Percentiles rank a stretch among this genome's conserved stretches.
Conservation (phyloP, 2,329 filamentous ascomycete species). For the Hypoxylon sp. region DNA sequence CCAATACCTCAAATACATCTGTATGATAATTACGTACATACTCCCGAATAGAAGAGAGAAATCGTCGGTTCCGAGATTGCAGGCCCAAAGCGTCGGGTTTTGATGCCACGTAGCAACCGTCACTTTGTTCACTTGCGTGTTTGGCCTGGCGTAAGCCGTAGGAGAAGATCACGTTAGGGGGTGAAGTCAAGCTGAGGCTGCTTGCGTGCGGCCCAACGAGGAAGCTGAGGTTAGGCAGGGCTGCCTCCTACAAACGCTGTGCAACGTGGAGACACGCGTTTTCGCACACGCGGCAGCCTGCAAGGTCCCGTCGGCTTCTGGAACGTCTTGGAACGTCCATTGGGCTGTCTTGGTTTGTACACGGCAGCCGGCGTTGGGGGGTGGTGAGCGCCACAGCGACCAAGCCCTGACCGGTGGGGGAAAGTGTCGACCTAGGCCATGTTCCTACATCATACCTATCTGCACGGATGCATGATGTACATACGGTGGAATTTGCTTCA, state of each 20-base stretch:
- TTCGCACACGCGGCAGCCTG: slow-evolving; percentile 44
- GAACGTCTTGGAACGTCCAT: slow-evolving; percentile 43
- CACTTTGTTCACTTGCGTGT: slow-evolving; percentile 19
- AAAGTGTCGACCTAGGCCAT: slow-evolving; percentile 4
- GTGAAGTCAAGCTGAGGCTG: slow-evolving; percentile 46
- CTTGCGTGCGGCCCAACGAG: slow-evolving; percentile 41
- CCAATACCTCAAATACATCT: too few species aligned
- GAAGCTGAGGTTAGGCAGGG: slow-evolving; percentile 44
- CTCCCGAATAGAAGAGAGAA: slow-evolving; percentile 31
- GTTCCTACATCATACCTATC: slow-evolving; percentile 12
- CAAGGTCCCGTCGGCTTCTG: slow-evolving; percentile 49
- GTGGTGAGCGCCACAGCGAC: slow-evolving; percentile 25
- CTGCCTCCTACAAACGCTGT: slow-evolving; percentile 46
- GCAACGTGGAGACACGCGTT: slow-evolving; percentile 44
- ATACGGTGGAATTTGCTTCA: slow-evolving; percentile 2
- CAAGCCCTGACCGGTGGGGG: slow-evolving; percentile 24
- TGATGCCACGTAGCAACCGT: slow-evolving; percentile 41
- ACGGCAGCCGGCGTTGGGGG: slow-evolving; percentile 36
- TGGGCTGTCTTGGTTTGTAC: slow-evolving; percentile 37
- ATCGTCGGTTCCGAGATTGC: slow-evolving; percentile 25
- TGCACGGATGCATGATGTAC: slow-evolving; percentile 25
- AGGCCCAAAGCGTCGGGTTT: slow-evolving; percentile 9
- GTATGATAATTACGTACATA: slow-evolving; percentile 34
- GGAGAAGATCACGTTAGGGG: slow-evolving; percentile 14
- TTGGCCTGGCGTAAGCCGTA: slow-evolving; percentile 16